phyloP scores from a whole-genome alignment of 2,329 filamentous ascomycete species.

The Trichoderma hamatum region DNA sequence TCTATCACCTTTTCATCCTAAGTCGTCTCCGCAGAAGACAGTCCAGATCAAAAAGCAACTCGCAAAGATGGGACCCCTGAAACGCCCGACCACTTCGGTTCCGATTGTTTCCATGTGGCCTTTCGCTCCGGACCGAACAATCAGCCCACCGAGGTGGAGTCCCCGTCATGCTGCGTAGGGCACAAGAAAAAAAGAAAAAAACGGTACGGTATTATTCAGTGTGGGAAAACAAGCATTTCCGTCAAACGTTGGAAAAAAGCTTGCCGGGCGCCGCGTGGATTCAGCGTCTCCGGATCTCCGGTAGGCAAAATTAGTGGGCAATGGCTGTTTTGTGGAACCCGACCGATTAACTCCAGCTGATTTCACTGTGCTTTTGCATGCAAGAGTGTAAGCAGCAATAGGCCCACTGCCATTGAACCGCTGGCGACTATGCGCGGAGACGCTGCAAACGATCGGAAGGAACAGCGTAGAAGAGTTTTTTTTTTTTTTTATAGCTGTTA shows the following conservation, averaged over 20 bases:
- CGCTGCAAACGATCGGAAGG: not conserved
- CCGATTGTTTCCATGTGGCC: not conserved
- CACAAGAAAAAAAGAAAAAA: not conserved
- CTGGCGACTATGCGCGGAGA: not conserved
- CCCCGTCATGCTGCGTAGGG: not conserved
- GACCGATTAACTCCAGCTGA: too few species aligned
- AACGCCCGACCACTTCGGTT: not conserved
- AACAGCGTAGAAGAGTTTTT: not conserved
- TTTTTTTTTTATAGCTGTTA: not conserved
- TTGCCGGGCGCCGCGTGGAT: not conserved
- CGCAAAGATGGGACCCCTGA: not conserved
- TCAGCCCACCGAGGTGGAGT: not conserved
- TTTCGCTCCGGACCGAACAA: not conserved
- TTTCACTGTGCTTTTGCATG: not conserved
- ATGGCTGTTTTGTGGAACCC: not conserved
- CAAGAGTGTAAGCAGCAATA: not conserved
- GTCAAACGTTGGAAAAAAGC: not conserved
- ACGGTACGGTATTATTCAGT: not conserved
- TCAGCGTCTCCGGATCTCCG: constrained; percentile 25
- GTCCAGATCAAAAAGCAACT: not conserved
- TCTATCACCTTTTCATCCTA: not conserved
- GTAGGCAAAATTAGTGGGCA: not conserved
- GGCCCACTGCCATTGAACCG: not conserved
- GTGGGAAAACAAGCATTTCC: not conserved
- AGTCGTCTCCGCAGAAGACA: not conserved